phyloP scores from a whole-genome alignment of 2,329 filamentous ascomycete genomes.

The Trichoderma aggressivum region DNA sequence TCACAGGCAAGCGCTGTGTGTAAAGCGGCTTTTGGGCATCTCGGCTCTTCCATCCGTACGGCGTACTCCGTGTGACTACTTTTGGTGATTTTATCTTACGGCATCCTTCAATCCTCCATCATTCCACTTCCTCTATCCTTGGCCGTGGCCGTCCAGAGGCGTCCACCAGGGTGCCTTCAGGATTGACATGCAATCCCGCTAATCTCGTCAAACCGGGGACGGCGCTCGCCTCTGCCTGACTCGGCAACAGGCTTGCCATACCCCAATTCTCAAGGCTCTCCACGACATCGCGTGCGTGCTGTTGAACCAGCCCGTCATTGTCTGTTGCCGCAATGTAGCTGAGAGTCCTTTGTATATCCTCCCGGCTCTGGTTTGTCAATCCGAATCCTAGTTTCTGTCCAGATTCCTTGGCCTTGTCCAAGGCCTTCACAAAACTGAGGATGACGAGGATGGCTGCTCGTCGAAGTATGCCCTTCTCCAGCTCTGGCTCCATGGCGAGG shows the following conservation, averaged over 20 bases:
- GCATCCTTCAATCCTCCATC: neutral
- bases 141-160: slow-evolving; percentile 33
- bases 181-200: slow-evolving; percentile 39
- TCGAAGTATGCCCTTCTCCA: slow-evolving; percentile 61
- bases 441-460: slow-evolving; percentile 64
- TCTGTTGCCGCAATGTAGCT: slow-evolving; percentile 64
- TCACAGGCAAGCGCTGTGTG: neutral
- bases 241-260: slow-evolving; percentile 48
- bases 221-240: slow-evolving; percentile 25
- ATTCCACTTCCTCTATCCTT: slow-evolving; percentile 62
- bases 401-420: slow-evolving; percentile 51
- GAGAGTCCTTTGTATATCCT: slow-evolving; percentile 60
- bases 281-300: slow-evolving; percentile 64
- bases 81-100: neutral
- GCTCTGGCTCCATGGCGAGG: slow-evolving; percentile 58
- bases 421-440: slow-evolving; percentile 57
- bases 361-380: slow-evolving; percentile 52
- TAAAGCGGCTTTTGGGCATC: neutral
- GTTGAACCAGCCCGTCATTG: slow-evolving; percentile 63
- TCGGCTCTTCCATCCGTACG: neutral
- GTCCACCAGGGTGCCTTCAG: slow-evolving; percentile 26
- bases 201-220: slow-evolving; percentile 31
- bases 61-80: neutral
- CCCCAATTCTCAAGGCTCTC: slow-evolving; percentile 64
- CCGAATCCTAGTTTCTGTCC: slow-evolving; percentile 50